Evolutionary conservation across 495 filamentous ascomycete genomes (phyloP).

Genomic region (Penicillium pulvis): DNA sequence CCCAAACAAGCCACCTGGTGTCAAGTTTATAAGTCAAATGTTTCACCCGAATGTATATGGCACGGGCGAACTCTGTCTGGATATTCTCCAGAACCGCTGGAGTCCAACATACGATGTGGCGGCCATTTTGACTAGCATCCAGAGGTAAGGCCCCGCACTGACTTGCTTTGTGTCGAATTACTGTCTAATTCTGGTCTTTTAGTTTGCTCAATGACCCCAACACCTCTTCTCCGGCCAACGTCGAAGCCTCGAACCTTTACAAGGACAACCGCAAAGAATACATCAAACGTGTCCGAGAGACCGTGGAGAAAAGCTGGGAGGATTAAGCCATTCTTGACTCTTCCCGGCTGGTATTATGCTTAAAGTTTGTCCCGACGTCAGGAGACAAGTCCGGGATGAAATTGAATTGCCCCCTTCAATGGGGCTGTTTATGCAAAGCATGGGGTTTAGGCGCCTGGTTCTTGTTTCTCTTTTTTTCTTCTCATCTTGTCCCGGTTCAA

Average conservation of each 20-base stretch:
- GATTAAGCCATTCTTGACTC: conserved; percentile 53
- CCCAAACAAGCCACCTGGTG: conserved; percentile 94
- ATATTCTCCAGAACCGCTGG: conserved; percentile 98
- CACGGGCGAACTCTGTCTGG: conserved; percentile 93
- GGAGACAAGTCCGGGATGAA: conserved; percentile 11
- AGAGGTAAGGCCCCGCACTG: conserved; percentile 64
- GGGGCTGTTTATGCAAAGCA: conserved; percentile 44
- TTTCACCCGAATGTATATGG: conserved; percentile 99
- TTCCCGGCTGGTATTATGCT: conserved; percentile 1
- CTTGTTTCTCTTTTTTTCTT: conserved; percentile 15
- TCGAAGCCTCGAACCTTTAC: conserved; percentile 97
- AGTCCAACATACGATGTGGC: conserved; percentile 99
- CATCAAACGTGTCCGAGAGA: conserved; percentile 90
- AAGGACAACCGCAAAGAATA: conserved; percentile 98
- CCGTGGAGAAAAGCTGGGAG: conserved; percentile 99
- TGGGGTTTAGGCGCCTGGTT: conserved; percentile 49
- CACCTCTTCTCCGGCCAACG: conserved; percentile 94
- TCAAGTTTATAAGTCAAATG: conserved; percentile 99
- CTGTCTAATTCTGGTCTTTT: background rate
- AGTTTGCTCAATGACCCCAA: conserved; percentile 99
- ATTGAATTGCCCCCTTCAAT: conserved; percentile 17
- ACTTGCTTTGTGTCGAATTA: background rate
- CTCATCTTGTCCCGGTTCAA: conserved; percentile 5
- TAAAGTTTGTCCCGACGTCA: conserved; percentile 9
- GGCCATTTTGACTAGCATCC: conserved; percentile 94